A percentile compares a stretch with the other conserved stretches of the same genome.
phyloP scores from a whole-genome alignment of 345 rosid genomes.

The Anastatica hierochuntica region DNA sequence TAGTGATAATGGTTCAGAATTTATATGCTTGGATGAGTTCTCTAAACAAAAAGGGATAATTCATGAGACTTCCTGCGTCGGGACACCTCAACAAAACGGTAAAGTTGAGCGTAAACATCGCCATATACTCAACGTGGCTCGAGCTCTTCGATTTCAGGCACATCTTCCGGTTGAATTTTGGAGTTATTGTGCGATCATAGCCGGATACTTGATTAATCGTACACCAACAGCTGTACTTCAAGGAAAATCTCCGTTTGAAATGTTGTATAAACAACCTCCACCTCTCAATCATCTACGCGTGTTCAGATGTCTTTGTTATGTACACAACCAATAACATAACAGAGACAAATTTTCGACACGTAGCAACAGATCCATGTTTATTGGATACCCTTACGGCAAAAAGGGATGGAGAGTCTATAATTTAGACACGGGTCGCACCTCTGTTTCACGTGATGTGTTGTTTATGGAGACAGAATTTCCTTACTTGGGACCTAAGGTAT shows the following conservation, averaged over 20 bases:
- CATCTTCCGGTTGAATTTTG: neutral
- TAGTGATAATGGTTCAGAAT: neutral
- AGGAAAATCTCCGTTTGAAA: neutral
- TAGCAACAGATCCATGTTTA: no score
- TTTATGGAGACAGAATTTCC: no score
- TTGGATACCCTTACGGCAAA: no score
- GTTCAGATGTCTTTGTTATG: neutral
- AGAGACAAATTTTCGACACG: neutral
- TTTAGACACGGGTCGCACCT: no score
- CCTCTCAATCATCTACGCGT: neutral
- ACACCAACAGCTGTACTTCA: neutral
- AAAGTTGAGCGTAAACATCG: neutral
- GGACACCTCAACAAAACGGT: neutral
- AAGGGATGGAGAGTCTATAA: no score
- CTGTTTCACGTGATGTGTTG: no score
- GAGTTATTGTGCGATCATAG: neutral
- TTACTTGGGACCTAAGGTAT: no score
- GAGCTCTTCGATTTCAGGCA: neutral
- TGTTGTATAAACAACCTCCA: neutral
- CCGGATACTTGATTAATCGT: neutral
- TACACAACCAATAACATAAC: neutral
- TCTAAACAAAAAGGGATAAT: neutral
- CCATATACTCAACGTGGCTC: neutral
- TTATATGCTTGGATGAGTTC: neutral
- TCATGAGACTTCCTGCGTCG: neutral